Conservation (phyloP, 176 grass and related monocot genomes). For the Hordeum marinum region DNA sequence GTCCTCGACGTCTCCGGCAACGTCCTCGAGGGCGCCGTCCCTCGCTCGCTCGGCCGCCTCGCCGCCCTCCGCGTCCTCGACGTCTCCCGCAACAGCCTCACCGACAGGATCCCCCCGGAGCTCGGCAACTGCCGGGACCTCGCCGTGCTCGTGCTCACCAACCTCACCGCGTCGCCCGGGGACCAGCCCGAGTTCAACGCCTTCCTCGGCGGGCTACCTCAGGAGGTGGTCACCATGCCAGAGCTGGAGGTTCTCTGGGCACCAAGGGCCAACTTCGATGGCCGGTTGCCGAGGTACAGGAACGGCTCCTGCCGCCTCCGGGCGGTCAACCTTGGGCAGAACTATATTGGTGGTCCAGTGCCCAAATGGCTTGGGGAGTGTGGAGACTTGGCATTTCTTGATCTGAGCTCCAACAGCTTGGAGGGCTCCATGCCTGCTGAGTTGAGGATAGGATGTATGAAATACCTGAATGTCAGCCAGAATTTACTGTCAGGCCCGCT, state of each 20-base stretch:
- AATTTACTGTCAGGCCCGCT: slow-evolving; percentile 43
- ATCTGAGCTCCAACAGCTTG: slow-evolving; percentile 64
- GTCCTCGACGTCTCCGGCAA: slow-evolving; percentile 50
- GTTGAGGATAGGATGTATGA: slow-evolving; percentile 38
- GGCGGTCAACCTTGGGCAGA: slow-evolving; percentile 59
- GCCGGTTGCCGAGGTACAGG: slow-evolving; percentile 23
- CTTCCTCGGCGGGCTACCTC: slow-evolving; percentile 37
- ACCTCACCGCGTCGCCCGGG: slow-evolving; percentile 14
- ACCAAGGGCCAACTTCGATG: slow-evolving; percentile 49
- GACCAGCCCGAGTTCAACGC: slow-evolving; percentile 62
- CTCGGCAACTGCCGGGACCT: slow-evolving; percentile 46
- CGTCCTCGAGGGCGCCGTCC: slow-evolving; percentile 54
- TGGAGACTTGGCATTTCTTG: slow-evolving; percentile 41
- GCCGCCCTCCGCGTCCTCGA: slow-evolving; percentile 46
- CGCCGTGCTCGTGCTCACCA: slow-evolving; percentile 58
- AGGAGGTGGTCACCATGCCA: slow-evolving; percentile 37
- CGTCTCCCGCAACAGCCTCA: slow-evolving; percentile 68
- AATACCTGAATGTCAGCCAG: slow-evolving; percentile 53
- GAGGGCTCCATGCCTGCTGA: slow-evolving; percentile 36
- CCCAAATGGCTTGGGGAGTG: slow-evolving; percentile 48
- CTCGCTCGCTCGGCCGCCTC: slow-evolving; percentile 30
- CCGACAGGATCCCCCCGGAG: slow-evolving; percentile 47
- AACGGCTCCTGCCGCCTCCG: slow-evolving; percentile 47
- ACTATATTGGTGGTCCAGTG: slow-evolving; percentile 38
- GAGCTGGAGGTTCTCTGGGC: slow-evolving; percentile 64